These are phyloP conservation scores for Solanum lycopersicoides DNA, from an alignment of 257 asterid species.

Conservation along the genomic window DNA sequence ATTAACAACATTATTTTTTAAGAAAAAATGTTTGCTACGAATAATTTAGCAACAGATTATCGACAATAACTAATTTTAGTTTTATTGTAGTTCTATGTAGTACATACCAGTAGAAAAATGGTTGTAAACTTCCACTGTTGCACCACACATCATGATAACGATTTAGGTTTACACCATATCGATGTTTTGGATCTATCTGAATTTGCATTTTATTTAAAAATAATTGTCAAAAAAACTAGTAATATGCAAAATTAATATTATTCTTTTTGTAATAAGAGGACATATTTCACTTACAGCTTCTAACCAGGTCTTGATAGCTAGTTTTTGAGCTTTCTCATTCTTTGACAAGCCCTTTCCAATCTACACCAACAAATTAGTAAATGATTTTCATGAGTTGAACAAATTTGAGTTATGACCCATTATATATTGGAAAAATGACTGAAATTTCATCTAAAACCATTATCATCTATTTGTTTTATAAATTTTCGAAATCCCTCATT, in stretches of 20 bases:
- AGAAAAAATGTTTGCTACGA: no score
- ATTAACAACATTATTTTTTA: neutral
- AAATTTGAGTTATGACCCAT: neutral
- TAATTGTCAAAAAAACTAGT: neutral
- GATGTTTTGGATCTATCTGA: conserved; percentile 21
- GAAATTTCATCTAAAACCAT: no score
- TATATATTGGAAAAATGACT: no score
- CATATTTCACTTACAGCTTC: conserved; percentile 18
- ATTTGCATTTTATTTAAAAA: neutral
- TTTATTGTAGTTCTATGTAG: neutral
- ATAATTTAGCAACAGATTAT: no score
- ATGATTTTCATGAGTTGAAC: neutral
- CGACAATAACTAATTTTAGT: neutral
- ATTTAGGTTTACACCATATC: conserved; percentile 23
- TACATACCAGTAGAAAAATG: conserved; percentile 29
- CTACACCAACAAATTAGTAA: neutral
- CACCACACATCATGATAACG: conserved; percentile 15
- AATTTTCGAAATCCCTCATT: no score
- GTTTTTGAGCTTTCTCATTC: conserved; percentile 11
- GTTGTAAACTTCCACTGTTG: conserved; percentile 11
- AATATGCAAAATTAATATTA: neutral
- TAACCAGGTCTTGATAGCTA: conserved; percentile 9
- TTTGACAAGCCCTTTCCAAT: conserved; percentile 22
- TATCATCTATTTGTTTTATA: no score
- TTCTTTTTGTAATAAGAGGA: neutral